These are phyloP conservation scores for Peronosclerospora sorghi DNA, from an alignment of 352 stramenopile species.

Conservation along the genomic window DNA sequence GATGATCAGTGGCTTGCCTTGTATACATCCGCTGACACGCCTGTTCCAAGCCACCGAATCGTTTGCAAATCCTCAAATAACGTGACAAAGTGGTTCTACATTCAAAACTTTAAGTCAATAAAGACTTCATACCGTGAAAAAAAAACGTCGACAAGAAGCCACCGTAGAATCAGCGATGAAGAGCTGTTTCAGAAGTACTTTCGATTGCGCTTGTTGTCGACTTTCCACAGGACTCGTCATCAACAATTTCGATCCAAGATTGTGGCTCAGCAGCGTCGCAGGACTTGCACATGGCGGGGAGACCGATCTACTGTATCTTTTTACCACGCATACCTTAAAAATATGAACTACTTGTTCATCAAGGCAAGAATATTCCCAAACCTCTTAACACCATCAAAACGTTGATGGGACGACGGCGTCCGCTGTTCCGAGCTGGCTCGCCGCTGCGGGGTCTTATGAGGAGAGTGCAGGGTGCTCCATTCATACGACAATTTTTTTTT, in stretches of 20 bases:
- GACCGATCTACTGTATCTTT: conserved; percentile 10
- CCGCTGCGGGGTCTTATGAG: conserved; percentile 5
- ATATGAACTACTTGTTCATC: neutral
- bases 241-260: conserved; percentile 27
- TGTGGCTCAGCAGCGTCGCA: conserved; percentile 24
- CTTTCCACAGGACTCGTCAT: conserved; percentile 23
- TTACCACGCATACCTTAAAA: neutral
- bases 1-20: conserved; percentile 33
- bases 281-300: conserved; percentile 30
- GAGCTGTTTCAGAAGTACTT: conserved; percentile 20
- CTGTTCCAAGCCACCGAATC: conserved; percentile 49
- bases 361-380: neutral
- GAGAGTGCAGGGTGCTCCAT: conserved; percentile 3
- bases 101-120: conserved; percentile 1
- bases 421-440: conserved; percentile 15
- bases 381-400: conserved; percentile 6
- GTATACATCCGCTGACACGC: conserved; percentile 59
- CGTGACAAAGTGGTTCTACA: conserved; percentile 16
- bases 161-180: conserved; percentile 15
- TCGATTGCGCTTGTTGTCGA: conserved; percentile 10
- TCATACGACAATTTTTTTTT: conserved; percentile 15
- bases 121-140: neutral
- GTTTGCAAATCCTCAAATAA: conserved; percentile 48
- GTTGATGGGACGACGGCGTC: conserved; percentile 8
- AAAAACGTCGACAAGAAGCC: neutral